Evolutionary conservation across 2,329 filamentous ascomycete species (phyloP).

Genomic region (Colletotrichum spinosum): DNA sequence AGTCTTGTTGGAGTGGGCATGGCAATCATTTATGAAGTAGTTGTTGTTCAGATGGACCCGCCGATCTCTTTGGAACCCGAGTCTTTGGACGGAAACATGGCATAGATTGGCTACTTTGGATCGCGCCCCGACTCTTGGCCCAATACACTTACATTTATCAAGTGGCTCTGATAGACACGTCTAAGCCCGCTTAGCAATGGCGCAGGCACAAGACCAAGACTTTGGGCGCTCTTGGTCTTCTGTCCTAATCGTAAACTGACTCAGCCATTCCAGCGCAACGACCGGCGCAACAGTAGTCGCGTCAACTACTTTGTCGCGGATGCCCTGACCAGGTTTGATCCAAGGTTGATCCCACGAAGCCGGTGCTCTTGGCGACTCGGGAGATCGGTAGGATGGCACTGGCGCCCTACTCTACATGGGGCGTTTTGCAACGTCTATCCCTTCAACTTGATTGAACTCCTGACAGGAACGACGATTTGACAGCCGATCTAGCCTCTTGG

Average conservation of each 20-base stretch:
- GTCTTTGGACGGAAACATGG: not conserved
- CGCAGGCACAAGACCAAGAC: not conserved
- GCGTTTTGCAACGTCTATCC: too few species aligned
- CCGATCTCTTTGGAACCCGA: not conserved
- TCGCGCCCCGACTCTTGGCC: not conserved
- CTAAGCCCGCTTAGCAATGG: constrained; percentile 7
- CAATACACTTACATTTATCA: not conserved
- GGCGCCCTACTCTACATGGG: too few species aligned
- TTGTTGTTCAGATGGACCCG: too few species aligned
- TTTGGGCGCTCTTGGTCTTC: not conserved
- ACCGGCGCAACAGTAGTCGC: not conserved
- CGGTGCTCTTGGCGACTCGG: not conserved
- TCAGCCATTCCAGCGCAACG: constrained; percentile 1
- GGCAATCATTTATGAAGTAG: too few species aligned
- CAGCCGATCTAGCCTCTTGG: too few species aligned
- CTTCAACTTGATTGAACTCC: too few species aligned
- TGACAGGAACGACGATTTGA: too few species aligned
- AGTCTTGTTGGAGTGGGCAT: too few species aligned
- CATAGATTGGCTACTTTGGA: not conserved
- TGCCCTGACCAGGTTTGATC: not conserved
- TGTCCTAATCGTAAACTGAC: not conserved
- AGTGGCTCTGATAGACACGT: not conserved
- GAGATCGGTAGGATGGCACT: not conserved
- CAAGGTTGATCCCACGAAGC: not conserved
- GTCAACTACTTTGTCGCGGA: not conserved